A percentile compares a stretch with the other conserved stretches of the same genome.
Conservation (phyloP, 371 early-diverging fungal genomes). For the Zopfochytrium polystomum region DNA sequence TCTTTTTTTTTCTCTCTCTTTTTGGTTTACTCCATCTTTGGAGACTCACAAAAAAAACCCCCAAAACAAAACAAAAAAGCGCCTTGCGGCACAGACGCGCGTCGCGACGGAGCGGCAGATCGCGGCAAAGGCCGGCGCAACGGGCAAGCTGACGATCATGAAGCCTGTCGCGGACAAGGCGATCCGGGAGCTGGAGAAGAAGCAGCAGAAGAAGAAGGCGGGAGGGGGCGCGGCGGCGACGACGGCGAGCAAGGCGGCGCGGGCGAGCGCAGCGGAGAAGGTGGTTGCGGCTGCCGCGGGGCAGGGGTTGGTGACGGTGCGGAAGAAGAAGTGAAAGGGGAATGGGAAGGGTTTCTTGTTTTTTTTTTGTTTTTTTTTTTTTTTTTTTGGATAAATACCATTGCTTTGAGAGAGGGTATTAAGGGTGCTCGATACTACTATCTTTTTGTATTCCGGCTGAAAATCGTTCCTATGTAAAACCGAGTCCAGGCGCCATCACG, state of each 20-base stretch:
- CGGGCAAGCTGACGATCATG: conserved; percentile 45
- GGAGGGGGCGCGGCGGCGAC: background rate
- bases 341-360: too few relatives aligned
- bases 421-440: too few relatives aligned
- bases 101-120: conserved; percentile 37
- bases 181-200: conserved; percentile 22
- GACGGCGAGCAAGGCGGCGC: too few relatives aligned
- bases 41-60: conserved; percentile 21
- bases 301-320: background rate
- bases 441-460: too few relatives aligned
- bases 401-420: too few relatives aligned
- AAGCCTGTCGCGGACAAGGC: conserved; percentile 31
- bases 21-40: background rate
- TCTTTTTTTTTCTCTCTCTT: background rate
- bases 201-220: conserved; percentile 20
- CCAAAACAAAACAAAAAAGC: too few relatives aligned
- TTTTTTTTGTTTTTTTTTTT: too few relatives aligned
- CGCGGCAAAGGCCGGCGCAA: conserved; percentile 44
- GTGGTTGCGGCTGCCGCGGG: background rate
- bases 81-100: conserved; percentile 23
- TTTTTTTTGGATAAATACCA: too few relatives aligned
- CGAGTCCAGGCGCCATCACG: too few relatives aligned
- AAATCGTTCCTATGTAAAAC: too few relatives aligned
- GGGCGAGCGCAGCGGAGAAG: background rate
- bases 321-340: background rate